These are phyloP conservation scores for Coix lacrymajobi DNA, from an alignment of 176 grass and related monocot genomes.

Conservation along the genomic window DNA sequence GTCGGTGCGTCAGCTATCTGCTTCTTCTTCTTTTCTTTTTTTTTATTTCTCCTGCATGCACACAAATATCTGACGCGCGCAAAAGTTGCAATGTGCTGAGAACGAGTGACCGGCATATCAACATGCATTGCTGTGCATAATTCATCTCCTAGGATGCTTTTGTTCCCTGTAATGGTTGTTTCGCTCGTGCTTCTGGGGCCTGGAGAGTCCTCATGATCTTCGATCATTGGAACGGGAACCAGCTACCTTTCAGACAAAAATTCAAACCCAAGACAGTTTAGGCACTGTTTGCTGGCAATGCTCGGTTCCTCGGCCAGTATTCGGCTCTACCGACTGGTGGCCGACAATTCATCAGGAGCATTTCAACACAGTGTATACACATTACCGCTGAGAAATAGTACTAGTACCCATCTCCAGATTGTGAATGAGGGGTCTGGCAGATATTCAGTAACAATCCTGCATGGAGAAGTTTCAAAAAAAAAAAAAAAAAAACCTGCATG, in stretches of 20 bases:
- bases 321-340: not conserved
- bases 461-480: too few relatives aligned
- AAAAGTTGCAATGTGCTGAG: not conserved
- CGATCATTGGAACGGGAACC: slow-evolving; percentile 14
- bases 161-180: slow-evolving; percentile 23
- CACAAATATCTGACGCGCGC: not conserved
- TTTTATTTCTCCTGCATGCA: not conserved
- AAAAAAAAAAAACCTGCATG: too few relatives aligned
- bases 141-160: slow-evolving; percentile 35
- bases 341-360: not conserved
- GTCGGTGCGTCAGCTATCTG: slow-evolving; percentile 1
- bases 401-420: not conserved
- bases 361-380: not conserved
- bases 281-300: slow-evolving; percentile 17
- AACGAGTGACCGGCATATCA: slow-evolving; percentile 40
- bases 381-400: not conserved
- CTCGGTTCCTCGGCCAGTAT: slow-evolving; percentile 2
- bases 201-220: not conserved
- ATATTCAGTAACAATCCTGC: not conserved
- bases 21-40: slow-evolving; percentile 8
- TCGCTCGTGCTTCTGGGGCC: slow-evolving; percentile 1
- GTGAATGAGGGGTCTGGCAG: not conserved
- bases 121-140: slow-evolving; percentile 34
- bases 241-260: slow-evolving; percentile 29
- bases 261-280: slow-evolving; percentile 35